Base-by-base conservation (phyloP, 1,284 basidiomycete species). In the Sporisorium sorghi region DNA sequence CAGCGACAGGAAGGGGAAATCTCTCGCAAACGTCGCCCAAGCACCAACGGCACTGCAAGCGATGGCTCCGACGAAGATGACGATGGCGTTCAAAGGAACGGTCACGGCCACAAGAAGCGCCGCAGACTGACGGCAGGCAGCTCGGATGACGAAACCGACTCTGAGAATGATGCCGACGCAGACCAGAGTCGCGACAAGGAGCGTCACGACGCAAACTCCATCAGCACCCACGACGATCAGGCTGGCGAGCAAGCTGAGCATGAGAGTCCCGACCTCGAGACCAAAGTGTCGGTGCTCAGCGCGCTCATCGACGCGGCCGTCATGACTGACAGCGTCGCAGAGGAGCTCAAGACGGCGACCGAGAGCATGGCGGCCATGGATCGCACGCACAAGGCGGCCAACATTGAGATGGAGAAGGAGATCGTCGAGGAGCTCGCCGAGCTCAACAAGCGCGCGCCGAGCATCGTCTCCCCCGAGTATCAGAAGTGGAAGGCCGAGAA, bases 401-500 rank as follows among this genome's bases (percentile, higher is more conserved):
- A 60, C 26, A 44, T 55, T 9, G 63, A 70, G 6, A 56, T 70
- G 56, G 73, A 75, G 42, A 71, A 58, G 43, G 74, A 76, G 39
- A 56, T 66, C 3, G 59, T 43, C 12, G 71, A 71, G 24, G 70
- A 78, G 57, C 53, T 76, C 32, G 67, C 65, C 7, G 76, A 77
- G 23, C 59, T 75, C 53, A 67, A 71, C 57, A 67, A 67, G 60
- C 59, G 67, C 5, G 73, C 73, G 17, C 67, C 67, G 14, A 71
- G 67, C 55, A 70, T 75, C 42, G 67, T 75, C 7, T 44, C 73
- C 15, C 59, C 44, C 39, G 67, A 71, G 46, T 67, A 70, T 40
- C 63, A 70, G 24, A 57, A 51, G 33, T 75, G 73, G 73, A 75
- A 71, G 40, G 60, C 52, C 12, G 63, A 74, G 12, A 74, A 74